Base-by-base conservation (phyloP, 805 yeast genomes). In the Candida sanyiensis region DNA sequence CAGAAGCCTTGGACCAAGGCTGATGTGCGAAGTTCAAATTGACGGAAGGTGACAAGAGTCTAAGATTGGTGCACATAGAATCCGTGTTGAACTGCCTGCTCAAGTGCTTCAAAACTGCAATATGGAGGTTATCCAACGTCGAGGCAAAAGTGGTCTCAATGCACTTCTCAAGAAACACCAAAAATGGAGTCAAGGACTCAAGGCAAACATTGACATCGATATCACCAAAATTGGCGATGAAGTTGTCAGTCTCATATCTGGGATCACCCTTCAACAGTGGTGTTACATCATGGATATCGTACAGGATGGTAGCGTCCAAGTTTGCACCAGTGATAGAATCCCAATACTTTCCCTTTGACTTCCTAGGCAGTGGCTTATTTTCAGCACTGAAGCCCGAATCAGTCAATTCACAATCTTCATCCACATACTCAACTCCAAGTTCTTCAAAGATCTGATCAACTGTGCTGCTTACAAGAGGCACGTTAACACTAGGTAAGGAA, bases 61-160 rank as follows among this genome's bases (percentile, higher is more conserved):
- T 62, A 9, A 73, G 11, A 42, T 71, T 77, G 19, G 54, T 51
- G 6, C 69, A 63, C n/a, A 56, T 48, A 1, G 68, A 59, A 1
- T 58, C 46, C 2, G 63, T 58, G 5, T 49, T 39, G 32, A 70
- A 50, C 17, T 61, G 54, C 7, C 36, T 37, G 19, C 64, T 59
- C 19, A 84, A 56, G 7, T 63, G 59, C 24, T 59, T 57, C 10
- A 84, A 66, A 3, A 82, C 72, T 8, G 75, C 73, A 13, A 74
- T 56, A 43, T 89, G 94, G 12, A 87, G 59, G 13, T 57, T 56
- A 56, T 89, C 96, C 49, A 88, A 61, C 5, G 77, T 64, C 10
- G 68, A 64, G 8, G 68, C 69, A 13, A 28, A 10, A 3, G 12
- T 27, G 11, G 13, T 23, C n/a, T 38, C 24, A 77, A 53, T 3